Percentiles rank a stretch among this genome's conserved stretches.
These are phyloP conservation scores for Curvularia verruculosa DNA, from an alignment of 2,329 filamentous ascomycete species.

Conservation along the genomic window DNA sequence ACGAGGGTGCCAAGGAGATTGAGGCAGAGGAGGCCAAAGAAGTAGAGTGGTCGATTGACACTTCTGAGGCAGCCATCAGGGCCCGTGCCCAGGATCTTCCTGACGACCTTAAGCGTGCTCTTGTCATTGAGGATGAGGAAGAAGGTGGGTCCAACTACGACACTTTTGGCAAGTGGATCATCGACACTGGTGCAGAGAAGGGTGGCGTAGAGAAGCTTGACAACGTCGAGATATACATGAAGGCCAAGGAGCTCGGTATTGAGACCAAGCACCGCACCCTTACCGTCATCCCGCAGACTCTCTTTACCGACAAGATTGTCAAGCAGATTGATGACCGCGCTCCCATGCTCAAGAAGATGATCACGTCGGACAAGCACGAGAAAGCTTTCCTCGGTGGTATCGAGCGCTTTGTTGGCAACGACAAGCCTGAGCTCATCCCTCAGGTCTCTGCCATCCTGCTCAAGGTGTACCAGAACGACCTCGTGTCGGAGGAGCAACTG, in stretches of 20 bases:
- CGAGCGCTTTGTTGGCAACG: slow-evolving; percentile 87
- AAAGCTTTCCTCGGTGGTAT: slow-evolving; percentile 94
- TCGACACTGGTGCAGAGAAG: slow-evolving; percentile 71
- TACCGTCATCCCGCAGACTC: slow-evolving; percentile 86
- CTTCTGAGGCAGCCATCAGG: slow-evolving; percentile 92
- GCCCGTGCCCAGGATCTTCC: slow-evolving; percentile 92
- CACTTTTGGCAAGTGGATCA: slow-evolving; percentile 90
- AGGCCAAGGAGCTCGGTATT: slow-evolving; percentile 95
- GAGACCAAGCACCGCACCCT: slow-evolving; percentile 93
- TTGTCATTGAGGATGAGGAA: slow-evolving; percentile 82
- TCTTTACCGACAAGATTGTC: slow-evolving; percentile 89
- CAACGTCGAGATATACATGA: slow-evolving; percentile 91
- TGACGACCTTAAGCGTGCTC: slow-evolving; percentile 90
- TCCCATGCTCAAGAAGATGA: slow-evolving; percentile 87
- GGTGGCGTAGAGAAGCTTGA: slow-evolving; percentile 79
- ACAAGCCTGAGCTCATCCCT: slow-evolving; percentile 77
- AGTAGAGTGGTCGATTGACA: slow-evolving; percentile 94
- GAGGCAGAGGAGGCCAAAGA: slow-evolving; percentile 77
- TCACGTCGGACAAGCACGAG: slow-evolving; percentile 90
- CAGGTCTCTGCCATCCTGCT: slow-evolving; percentile 86
- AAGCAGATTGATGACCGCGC: slow-evolving; percentile 86
- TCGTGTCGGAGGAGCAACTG: slow-evolving; percentile 85
- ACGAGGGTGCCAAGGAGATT: slow-evolving; percentile 72
- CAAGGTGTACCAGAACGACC: slow-evolving; percentile 87
- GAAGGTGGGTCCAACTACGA: slow-evolving; percentile 86